Base-by-base conservation (phyloP, 2,329 filamentous ascomycete genomes). In the Trichoderma semiorbis region DNA sequence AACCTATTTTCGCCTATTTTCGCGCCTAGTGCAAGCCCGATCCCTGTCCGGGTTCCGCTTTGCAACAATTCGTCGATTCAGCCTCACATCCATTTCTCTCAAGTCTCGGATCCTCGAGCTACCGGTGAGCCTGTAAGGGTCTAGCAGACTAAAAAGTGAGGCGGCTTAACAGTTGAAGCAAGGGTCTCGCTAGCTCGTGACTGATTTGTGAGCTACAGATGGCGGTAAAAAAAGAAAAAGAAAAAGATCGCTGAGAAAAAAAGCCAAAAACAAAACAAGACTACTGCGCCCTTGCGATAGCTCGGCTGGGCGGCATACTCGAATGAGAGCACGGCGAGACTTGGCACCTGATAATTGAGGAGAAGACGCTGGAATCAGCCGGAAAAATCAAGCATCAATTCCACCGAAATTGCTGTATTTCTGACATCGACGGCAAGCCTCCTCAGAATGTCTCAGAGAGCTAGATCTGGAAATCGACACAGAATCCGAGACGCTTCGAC, bases 141-240 rank as follows among this genome's bases (percentile, higher is more conserved):
- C 67, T 21, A 34, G 67, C 55, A 43, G 28, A 62, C 57, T 39
- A 69, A 12, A 36, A 28, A 18, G 34, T 18, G 39, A 28, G 26
- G 28, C 57, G 39, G 28, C 16, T 61, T 43, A 39, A 24, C 14
- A n/a, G 8, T 34, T 24, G n/a, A 30, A 34, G 36, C 67, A 30
- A 36, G 67, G 67, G 67, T 50, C 5, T 26, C n/a, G 57, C 30
- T 69, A 69, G 66, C 66, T 62, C 16, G n/a, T 21, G 66, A 53
- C 66, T 61, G 66, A 34, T 61, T 34, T 69, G 57, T 62, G 67
- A 69, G 67, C 67, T 68, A 43, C 65, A 62, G 55, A 69, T 61
- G 67, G 67, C 67, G 67, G 67, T 53, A 69, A 69, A 64, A 69
- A 68, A 47, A 43, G 21, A 30, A 50, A 36, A 36, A 36, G 5